Percentiles rank a stretch among this genome's conserved stretches.
Conservation (phyloP, 2,329 filamentous ascomycete genomes). For the Didymella lethalis region DNA sequence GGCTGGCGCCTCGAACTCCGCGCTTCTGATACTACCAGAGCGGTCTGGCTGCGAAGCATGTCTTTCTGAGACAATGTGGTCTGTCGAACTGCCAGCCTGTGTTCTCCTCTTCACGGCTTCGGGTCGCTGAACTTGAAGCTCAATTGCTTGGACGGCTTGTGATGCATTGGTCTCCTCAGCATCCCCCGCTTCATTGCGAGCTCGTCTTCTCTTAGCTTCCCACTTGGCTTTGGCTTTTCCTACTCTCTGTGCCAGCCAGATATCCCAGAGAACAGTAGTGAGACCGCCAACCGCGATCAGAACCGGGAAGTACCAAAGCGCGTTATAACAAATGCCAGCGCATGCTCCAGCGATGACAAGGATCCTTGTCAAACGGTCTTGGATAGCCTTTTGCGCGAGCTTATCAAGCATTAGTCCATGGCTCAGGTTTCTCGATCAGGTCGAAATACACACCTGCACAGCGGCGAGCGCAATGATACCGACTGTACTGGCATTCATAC, state of each 20-base stretch:
- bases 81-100: slow-evolving; percentile 29
- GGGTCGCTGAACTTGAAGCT: slow-evolving; percentile 24
- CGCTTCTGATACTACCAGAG: slow-evolving; percentile 12
- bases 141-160: slow-evolving; percentile 21
- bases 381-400: slow-evolving; percentile 72
- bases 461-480: slow-evolving; percentile 76
- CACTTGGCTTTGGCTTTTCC: slow-evolving; percentile 40
- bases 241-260: slow-evolving; percentile 57
- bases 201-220: slow-evolving; percentile 27
- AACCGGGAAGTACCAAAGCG: slow-evolving; percentile 77
- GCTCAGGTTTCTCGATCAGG: too few species aligned
- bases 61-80: slow-evolving; percentile 24
- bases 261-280: slow-evolving; percentile 64
- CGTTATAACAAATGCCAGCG: slow-evolving; percentile 73
- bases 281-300: slow-evolving; percentile 66
- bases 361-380: slow-evolving; percentile 67
- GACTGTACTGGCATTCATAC: slow-evolving; percentile 75
- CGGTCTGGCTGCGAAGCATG: slow-evolving; percentile 14
- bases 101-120: slow-evolving; percentile 34
- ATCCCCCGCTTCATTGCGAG: slow-evolving; percentile 29
- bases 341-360: slow-evolving; percentile 70
- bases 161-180: slow-evolving; percentile 30
- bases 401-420: slow-evolving; percentile 42
- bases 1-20: slow-evolving; percentile 5
- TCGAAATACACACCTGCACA: slow-evolving; percentile 52